Evolutionary conservation across 495 filamentous ascomycete species (phyloP).

Genomic region (Cenococcum geophilum): DNA sequence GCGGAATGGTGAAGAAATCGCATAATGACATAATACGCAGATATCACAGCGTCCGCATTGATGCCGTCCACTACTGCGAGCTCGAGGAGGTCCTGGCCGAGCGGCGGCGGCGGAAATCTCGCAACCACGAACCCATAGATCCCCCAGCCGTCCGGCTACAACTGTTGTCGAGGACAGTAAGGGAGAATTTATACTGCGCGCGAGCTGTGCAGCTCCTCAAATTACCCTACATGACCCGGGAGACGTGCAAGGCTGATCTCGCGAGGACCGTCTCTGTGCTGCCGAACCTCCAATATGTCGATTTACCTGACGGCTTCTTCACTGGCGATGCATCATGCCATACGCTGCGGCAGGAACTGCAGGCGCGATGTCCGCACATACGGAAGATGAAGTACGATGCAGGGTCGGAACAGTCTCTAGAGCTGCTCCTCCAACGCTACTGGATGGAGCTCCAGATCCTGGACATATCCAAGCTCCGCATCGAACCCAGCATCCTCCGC

Average conservation of each 20-base stretch:
- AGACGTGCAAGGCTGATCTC: conserved; percentile 75
- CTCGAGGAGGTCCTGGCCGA: conserved; percentile 73
- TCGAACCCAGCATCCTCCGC: conserved; percentile 68
- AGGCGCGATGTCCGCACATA: conserved; percentile 72
- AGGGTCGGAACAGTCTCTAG: conserved; percentile 73
- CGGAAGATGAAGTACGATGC: conserved; percentile 79
- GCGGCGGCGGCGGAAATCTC: conserved; percentile 66
- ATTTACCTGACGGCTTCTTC: conserved; percentile 83
- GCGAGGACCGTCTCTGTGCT: conserved; percentile 79
- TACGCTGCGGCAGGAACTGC: conserved; percentile 73
- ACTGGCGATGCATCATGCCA: conserved; percentile 68
- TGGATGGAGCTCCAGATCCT: conserved; percentile 79
- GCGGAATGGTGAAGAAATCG: too few species aligned
- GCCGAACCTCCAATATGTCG: conserved; percentile 82
- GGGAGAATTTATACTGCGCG: conserved; percentile 63
- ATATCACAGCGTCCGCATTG: conserved; percentile 85
- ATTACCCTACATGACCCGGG: conserved; percentile 93
- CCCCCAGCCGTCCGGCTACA: conserved; percentile 67
- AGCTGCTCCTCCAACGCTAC: conserved; percentile 55
- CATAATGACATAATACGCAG: too few species aligned
- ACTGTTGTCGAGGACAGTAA: conserved; percentile 71
- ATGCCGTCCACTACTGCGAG: conserved; percentile 90
- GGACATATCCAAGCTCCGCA: conserved; percentile 62
- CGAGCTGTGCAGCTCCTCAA: conserved; percentile 68
- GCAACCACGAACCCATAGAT: conserved; percentile 71